Evolutionary conservation across 164 flowering plant species (phyloP).

Genomic region (Nelumbo lutea): DNA sequence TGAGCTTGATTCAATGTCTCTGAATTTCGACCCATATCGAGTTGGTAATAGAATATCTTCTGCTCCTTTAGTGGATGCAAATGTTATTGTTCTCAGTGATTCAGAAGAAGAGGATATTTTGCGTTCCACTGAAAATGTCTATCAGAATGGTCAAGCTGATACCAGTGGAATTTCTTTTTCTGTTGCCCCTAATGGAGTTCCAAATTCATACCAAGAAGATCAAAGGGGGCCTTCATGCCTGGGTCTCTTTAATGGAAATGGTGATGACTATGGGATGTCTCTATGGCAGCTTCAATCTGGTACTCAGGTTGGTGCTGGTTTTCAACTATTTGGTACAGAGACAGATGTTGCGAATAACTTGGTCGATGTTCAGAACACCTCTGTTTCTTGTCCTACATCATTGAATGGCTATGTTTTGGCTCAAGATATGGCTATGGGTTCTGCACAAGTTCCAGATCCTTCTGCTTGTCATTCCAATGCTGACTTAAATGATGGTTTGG

Average conservation of each 20-base stretch:
- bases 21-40: conserved; percentile 46
- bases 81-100: conserved; percentile 87
- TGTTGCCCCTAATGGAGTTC: conserved; percentile 36
- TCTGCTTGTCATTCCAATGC: conserved; percentile 34
- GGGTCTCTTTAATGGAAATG: conserved; percentile 44
- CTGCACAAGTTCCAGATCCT: conserved; percentile 43
- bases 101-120: conserved; percentile 74
- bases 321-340: conserved; percentile 67
- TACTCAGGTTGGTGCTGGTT: conserved; percentile 47
- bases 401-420: conserved; percentile 54
- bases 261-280: conserved; percentile 60
- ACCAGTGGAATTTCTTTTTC: conserved; percentile 38
- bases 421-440: conserved; percentile 37
- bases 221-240: conserved; percentile 38
- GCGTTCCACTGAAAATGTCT: conserved; percentile 37
- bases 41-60: conserved; percentile 33
- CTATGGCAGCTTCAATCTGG: conserved; percentile 57
- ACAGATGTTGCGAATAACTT: conserved; percentile 54
- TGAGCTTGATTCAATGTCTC: conserved; percentile 64
- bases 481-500: conserved; percentile 49
- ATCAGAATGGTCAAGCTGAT: conserved; percentile 28
- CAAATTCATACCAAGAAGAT: conserved; percentile 50
- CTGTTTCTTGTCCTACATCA: conserved; percentile 37
- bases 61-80: conserved; percentile 40
- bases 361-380: conserved; percentile 40